phyloP scores from a whole-genome alignment of 306 rosid genomes.

The Psophocarpus tetragonolobus region DNA sequence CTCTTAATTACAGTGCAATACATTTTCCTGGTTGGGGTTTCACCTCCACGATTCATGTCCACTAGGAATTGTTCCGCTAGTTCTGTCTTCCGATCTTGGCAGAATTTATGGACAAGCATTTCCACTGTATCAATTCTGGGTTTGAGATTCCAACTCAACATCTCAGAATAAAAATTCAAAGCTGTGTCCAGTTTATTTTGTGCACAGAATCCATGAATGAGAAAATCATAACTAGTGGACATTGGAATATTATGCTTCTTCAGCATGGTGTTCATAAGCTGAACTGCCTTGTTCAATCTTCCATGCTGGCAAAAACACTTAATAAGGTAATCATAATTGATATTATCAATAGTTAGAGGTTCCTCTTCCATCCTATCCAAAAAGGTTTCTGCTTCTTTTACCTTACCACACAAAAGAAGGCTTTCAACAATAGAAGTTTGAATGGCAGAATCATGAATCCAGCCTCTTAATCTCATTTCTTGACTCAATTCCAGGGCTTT shows the following conservation, averaged over 20 bases:
- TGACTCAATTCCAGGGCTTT: slow-evolving; percentile 66
- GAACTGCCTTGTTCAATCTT: slow-evolving; percentile 62
- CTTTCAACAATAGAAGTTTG: slow-evolving; percentile 62
- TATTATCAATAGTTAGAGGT: slow-evolving; percentile 59
- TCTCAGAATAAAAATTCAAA: slow-evolving; percentile 65
- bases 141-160: slow-evolving; percentile 57
- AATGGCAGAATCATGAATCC: slow-evolving; percentile 65
- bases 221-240: slow-evolving; percentile 67
- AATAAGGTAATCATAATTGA: slow-evolving; percentile 69
- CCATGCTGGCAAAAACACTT: slow-evolving; percentile 62
- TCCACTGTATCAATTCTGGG: slow-evolving; percentile 57
- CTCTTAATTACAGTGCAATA: slow-evolving; percentile 52
- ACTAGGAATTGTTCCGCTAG: slow-evolving; percentile 67
- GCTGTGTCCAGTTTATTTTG: slow-evolving; percentile 54
- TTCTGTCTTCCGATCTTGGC: slow-evolving; percentile 58
- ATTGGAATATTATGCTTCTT: slow-evolving; percentile 62
- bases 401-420: slow-evolving; percentile 58
- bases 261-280: slow-evolving; percentile 70
- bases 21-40: slow-evolving; percentile 70
- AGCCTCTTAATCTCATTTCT: slow-evolving; percentile 69
- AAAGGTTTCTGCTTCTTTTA: slow-evolving; percentile 72
- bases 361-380: slow-evolving; percentile 62
- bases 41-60: slow-evolving; percentile 54
- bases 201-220: slow-evolving; percentile 59
- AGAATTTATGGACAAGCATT: slow-evolving; percentile 53